A percentile compares a stretch with the other conserved stretches of the same genome.
These are phyloP conservation scores for Clarireedia monteithiana DNA, from an alignment of 2,329 filamentous ascomycete genomes.

Conservation along the genomic window DNA sequence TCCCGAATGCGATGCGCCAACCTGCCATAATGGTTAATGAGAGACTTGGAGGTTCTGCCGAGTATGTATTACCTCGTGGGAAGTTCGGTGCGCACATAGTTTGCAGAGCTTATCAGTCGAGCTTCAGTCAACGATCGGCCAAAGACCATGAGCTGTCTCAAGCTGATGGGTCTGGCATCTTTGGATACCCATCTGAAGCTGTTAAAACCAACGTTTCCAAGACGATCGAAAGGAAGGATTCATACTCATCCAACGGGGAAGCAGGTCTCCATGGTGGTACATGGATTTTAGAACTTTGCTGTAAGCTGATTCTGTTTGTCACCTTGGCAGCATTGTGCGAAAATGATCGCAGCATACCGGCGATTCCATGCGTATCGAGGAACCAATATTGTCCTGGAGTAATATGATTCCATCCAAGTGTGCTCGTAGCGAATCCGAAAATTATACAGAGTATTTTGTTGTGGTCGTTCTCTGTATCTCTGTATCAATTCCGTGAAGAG, in stretches of 20 bases:
- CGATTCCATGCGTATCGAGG: constrained; percentile 25
- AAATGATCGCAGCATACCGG: constrained; percentile 29
- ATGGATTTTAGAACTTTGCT: constrained; percentile 13
- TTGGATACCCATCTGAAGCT: constrained; percentile 75
- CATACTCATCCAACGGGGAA: constrained; percentile 55
- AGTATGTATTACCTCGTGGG: constrained; percentile 58
- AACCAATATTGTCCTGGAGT: neutral
- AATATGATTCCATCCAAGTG: constrained; percentile 1
- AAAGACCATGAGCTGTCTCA: constrained; percentile 95
- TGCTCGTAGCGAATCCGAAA: neutral
- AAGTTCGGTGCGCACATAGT: constrained; percentile 93
- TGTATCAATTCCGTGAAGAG: no score
- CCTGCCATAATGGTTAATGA: constrained; percentile 35
- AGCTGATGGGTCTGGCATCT: constrained; percentile 88
- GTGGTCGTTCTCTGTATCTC: neutral
- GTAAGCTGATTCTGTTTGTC: constrained; percentile 13
- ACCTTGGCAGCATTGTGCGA: constrained; percentile 27
- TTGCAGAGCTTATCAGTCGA: constrained; percentile 85
- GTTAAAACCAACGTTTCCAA: constrained; percentile 9
- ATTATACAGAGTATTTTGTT: neutral
- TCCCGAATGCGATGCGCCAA: constrained; percentile 91
- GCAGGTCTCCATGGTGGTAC: constrained; percentile 52
- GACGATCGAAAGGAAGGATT: constrained; percentile 12
- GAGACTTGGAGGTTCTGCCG: neutral
- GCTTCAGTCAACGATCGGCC: constrained; percentile 86